A percentile compares a stretch with the other conserved stretches of the same genome.
These are phyloP conservation scores for Wallemia mellicola DNA, from an alignment of 1,284 basidiomycete species.

Conservation along the genomic window DNA sequence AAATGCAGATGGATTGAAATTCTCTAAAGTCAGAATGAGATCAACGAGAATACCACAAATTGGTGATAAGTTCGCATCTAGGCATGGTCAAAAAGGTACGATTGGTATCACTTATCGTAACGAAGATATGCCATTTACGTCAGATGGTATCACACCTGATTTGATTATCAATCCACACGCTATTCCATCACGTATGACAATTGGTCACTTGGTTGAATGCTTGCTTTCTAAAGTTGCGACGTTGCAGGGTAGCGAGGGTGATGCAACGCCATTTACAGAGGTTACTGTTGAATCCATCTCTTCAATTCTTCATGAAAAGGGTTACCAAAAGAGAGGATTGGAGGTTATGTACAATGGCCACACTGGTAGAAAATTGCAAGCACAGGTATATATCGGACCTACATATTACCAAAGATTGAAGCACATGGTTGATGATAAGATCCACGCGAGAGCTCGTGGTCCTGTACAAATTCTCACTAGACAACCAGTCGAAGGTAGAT, in stretches of 20 bases:
- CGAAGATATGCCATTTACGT: slow-evolving; percentile 98
- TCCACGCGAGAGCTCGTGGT: slow-evolving; percentile 85
- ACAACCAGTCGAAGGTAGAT: slow-evolving; percentile 97
- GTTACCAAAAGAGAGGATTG: slow-evolving; percentile 75
- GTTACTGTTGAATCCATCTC: slow-evolving; percentile 90
- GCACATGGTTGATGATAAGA: slow-evolving; percentile 99
- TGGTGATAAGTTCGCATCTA: slow-evolving; percentile 97
- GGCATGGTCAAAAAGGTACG: slow-evolving; percentile 98
- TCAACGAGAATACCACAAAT: slow-evolving; percentile 89
- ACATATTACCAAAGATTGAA: slow-evolving; percentile 98
- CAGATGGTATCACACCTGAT: slow-evolving; percentile 83
- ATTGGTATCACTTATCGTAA: slow-evolving; percentile 97
- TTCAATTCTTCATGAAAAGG: slow-evolving; percentile 41
- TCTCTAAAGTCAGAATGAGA: slow-evolving; percentile 89
- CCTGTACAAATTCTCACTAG: slow-evolving; percentile 92
- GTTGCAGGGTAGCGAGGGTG: slow-evolving; percentile 80
- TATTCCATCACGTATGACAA: slow-evolving; percentile 99
- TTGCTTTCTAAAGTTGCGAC: slow-evolving; percentile 87
- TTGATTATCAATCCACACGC: slow-evolving; percentile 98
- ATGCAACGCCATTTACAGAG: slow-evolving; percentile 95
- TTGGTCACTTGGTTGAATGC: slow-evolving; percentile 97
- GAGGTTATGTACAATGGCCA: slow-evolving; percentile 99
- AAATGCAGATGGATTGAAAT: slow-evolving; percentile 83
- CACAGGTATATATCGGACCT: slow-evolving; percentile 90
- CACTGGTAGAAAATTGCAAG: slow-evolving; percentile 83